These are phyloP conservation scores for Gracilaria gracilis DNA, from an alignment of 23 red algal species.

Conservation along the genomic window DNA sequence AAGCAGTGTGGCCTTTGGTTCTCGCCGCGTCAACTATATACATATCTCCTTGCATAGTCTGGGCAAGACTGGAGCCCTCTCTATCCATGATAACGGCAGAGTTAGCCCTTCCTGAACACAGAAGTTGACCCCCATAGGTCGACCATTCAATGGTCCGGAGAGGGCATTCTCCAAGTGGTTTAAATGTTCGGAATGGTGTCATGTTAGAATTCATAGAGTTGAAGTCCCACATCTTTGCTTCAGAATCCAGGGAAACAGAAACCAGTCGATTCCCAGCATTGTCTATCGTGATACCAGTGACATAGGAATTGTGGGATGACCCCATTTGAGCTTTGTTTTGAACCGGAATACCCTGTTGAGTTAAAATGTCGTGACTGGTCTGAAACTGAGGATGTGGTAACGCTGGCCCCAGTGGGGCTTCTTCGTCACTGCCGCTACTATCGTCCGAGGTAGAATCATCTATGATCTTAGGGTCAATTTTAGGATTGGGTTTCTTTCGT, in stretches of 20 bases:
- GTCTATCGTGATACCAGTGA: conserved; percentile 54
- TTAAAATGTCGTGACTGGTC: neutral
- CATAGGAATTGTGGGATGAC: conserved; percentile 46
- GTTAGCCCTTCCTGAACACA: conserved; percentile 50
- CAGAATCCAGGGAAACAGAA: conserved; percentile 54
- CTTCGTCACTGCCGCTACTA: conserved; percentile 36
- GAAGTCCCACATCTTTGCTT: conserved; percentile 55
- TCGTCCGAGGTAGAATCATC: conserved; percentile 56
- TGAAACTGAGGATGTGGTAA: neutral
- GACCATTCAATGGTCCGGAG: conserved; percentile 46
- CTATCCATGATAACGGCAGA: conserved; percentile 52
- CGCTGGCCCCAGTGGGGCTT: conserved; percentile 42
- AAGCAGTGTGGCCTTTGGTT: conserved; percentile 64
- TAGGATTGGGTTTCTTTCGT: neutral
- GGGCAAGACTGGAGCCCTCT: conserved; percentile 41
- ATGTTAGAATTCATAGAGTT: conserved; percentile 58
- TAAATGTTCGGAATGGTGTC: conserved; percentile 48
- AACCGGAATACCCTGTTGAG: conserved; percentile 25
- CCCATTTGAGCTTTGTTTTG: conserved; percentile 29
- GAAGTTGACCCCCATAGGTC: conserved; percentile 21
- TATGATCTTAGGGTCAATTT: conserved; percentile 71
- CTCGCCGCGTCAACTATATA: conserved; percentile 68
- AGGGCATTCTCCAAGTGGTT: conserved; percentile 43
- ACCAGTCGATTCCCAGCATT: conserved; percentile 63
- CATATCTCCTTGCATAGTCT: conserved; percentile 69